These are phyloP conservation scores for Thermoascus crustaceus DNA, from an alignment of 2,329 filamentous ascomycete species.

Conservation along the genomic window DNA sequence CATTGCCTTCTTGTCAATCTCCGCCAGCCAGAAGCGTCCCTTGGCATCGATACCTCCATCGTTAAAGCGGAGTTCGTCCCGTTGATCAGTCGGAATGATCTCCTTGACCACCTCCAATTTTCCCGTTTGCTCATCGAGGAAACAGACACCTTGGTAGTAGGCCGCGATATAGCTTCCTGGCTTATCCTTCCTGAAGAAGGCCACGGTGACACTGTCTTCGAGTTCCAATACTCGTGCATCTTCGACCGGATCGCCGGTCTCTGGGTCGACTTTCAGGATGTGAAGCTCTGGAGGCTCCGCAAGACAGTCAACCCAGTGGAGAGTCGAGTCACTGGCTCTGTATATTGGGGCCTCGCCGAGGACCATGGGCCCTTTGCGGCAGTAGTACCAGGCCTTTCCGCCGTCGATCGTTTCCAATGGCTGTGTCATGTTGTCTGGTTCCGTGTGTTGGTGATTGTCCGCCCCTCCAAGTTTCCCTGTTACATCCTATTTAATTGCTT, in stretches of 20 bases:
- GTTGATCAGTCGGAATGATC: conserved; percentile 24
- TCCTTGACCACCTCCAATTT: conserved; percentile 29
- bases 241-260: conserved; percentile 19
- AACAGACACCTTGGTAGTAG: conserved; percentile 32
- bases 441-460: conserved; percentile 1
- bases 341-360: conserved; percentile 27
- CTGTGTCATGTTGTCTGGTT: conserved; percentile 2
- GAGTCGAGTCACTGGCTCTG: conserved; percentile 21
- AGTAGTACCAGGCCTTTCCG: conserved; percentile 12
- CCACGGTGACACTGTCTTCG: conserved; percentile 29
- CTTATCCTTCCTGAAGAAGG: conserved; percentile 24
- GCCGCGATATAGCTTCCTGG: conserved; percentile 32
- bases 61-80: conserved; percentile 26
- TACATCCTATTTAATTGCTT: too few relatives aligned
- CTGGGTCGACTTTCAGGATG: conserved; percentile 26
- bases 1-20: conserved; percentile 30
- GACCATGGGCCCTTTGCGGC: conserved; percentile 16
- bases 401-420: conserved; percentile 10
- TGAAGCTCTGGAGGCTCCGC: conserved; percentile 23
- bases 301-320: conserved; percentile 27
- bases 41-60: conserved; percentile 29
- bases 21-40: conserved; percentile 28
- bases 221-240: conserved; percentile 21
- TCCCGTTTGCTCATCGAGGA: conserved; percentile 29
- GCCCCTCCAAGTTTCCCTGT: too few relatives aligned